phyloP scores from a whole-genome alignment of 805 yeast genomes.

The Wickerhamomyces chaumierensis region DNA sequence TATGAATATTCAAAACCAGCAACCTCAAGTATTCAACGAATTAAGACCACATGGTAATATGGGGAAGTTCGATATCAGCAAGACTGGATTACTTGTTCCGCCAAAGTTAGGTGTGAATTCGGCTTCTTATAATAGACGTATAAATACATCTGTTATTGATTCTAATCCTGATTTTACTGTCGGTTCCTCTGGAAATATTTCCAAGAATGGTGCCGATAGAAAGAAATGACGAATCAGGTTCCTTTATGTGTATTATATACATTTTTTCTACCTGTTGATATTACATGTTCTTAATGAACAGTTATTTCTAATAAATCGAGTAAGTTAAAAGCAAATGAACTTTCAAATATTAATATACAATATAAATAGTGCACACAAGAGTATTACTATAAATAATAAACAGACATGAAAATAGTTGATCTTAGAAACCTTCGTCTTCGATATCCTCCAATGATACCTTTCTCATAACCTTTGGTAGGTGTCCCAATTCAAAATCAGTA shows the following conservation, averaged over 20 bases:
- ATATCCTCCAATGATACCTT: neutral
- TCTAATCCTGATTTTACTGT: neutral
- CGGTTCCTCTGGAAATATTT: too few relatives aligned
- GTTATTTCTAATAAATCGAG: too few relatives aligned
- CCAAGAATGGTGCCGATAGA: neutral
- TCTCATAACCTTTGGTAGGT: neutral
- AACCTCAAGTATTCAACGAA: neutral
- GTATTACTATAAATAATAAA: too few relatives aligned
- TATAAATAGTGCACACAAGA: too few relatives aligned
- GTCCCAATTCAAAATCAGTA: neutral
- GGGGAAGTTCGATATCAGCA: neutral
- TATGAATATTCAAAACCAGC: too few relatives aligned
- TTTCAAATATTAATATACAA: too few relatives aligned
- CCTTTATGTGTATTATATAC: too few relatives aligned
- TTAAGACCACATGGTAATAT: neutral
- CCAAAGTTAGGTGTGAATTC: neutral
- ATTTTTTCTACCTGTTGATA: too few relatives aligned
- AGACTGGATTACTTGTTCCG: neutral
- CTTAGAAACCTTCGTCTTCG: neutral
- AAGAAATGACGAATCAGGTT: too few relatives aligned
- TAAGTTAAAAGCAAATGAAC: too few relatives aligned
- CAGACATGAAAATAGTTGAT: too few relatives aligned
- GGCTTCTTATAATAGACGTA: neutral
- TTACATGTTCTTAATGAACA: too few relatives aligned
- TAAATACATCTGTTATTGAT: neutral